Evolutionary conservation across 2,329 filamentous ascomycete genomes (phyloP).

Genomic region (Cytospora paraplurivora): DNA sequence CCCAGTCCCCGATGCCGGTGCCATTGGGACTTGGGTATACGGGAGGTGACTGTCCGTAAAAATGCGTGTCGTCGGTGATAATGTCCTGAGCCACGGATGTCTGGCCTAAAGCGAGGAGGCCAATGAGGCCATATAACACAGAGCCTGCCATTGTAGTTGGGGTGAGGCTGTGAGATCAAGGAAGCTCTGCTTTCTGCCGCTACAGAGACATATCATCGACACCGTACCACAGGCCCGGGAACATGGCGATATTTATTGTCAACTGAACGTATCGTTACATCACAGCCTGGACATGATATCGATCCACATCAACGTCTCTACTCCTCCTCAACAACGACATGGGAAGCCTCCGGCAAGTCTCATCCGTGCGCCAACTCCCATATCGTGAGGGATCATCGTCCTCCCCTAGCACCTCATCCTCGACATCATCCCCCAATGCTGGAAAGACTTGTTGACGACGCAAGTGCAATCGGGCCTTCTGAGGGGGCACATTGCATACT

Average conservation of each 20-base stretch:
- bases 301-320: not conserved
- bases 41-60: slow-evolving; percentile 26
- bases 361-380: not conserved
- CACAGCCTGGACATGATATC: not conserved
- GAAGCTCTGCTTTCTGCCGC: not conserved
- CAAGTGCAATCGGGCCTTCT: slow-evolving; percentile 26
- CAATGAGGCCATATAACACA: slow-evolving; percentile 18
- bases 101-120: slow-evolving; percentile 21
- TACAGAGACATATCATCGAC: not conserved
- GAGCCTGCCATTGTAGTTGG: slow-evolving; percentile 11
- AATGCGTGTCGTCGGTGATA: slow-evolving; percentile 26
- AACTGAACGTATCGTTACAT: not conserved
- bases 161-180: not conserved
- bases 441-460: not conserved
- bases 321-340: not conserved
- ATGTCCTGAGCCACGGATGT: slow-evolving; percentile 17
- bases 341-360: not conserved
- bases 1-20: slow-evolving; percentile 58
- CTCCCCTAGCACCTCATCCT: not conserved
- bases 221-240: not conserved
- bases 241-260: not conserved
- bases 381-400: slow-evolving; percentile 13
- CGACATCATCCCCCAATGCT: not conserved
- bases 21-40: slow-evolving; percentile 27
- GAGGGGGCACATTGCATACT: not conserved